phyloP scores from a whole-genome alignment of 2,329 filamentous ascomycete species.

The Colletotrichum liaoningense region DNA sequence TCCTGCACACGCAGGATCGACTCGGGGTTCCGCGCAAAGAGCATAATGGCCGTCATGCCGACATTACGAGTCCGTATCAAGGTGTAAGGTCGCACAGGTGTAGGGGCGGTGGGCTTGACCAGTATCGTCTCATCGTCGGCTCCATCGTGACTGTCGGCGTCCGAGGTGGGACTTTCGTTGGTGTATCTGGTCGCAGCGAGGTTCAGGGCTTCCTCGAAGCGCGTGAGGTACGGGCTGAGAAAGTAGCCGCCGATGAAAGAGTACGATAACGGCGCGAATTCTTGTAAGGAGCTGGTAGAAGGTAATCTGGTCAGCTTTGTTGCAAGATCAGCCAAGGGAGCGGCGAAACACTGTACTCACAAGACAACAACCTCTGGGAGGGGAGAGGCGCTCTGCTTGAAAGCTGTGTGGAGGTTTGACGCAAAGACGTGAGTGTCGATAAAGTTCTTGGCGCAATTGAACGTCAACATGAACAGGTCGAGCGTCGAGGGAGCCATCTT shows the following conservation, averaged over 20 bases:
- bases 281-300: conserved; percentile 79
- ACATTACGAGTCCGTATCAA: conserved; percentile 79
- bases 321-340: conserved; percentile 10
- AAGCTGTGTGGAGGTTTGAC: conserved; percentile 72
- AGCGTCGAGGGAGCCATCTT: conserved; percentile 62
- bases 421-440: conserved; percentile 80
- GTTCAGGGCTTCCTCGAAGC: conserved; percentile 78
- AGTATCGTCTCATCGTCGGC: conserved; percentile 35
- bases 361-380: conserved; percentile 68
- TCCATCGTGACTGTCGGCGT: conserved; percentile 38
- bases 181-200: conserved; percentile 66
- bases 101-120: conserved; percentile 32
- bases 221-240: conserved; percentile 79
- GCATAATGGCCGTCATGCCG: conserved; percentile 90
- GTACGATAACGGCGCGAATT: conserved; percentile 86
- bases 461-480: conserved; percentile 83
- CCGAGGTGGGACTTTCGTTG: conserved; percentile 34
- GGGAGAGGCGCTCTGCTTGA: conserved; percentile 59
- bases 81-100: conserved; percentile 66
- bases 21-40: conserved; percentile 77
- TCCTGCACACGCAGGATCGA: conserved; percentile 75
- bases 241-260: conserved; percentile 88
- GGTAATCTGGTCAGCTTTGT: not conserved
- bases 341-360: conserved; percentile 52
- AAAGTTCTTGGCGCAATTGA: conserved; percentile 83